Conservation (phyloP, 805 yeast genomes). For the Metschnikowia koreensis region DNA sequence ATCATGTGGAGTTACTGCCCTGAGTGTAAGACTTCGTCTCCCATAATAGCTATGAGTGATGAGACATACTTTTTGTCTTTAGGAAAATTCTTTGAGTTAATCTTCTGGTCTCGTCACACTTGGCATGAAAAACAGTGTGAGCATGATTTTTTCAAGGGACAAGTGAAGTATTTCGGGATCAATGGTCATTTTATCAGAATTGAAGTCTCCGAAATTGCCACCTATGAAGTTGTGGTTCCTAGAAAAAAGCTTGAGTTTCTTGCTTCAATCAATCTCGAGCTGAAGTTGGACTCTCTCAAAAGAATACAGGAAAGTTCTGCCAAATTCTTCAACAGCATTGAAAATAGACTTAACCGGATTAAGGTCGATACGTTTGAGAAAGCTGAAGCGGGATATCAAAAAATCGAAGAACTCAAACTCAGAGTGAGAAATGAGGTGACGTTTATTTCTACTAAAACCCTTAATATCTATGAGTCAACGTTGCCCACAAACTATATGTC, state of each 20-base stretch:
- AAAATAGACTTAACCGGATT: conserved; percentile 69
- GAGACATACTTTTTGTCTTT: conserved; percentile 87
- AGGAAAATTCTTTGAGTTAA: conserved; percentile 86
- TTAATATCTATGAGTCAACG: conserved; percentile 52
- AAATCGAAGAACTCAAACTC: conserved; percentile 56
- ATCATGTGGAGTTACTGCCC: conserved; percentile 92
- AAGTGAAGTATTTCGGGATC: conserved; percentile 79
- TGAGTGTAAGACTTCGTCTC: conserved; percentile 69
- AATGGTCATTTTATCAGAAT: conserved; percentile 75
- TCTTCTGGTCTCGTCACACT: conserved; percentile 61
- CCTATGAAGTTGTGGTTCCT: conserved; percentile 80
- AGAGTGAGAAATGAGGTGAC: conserved; percentile 52
- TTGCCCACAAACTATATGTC: conserved; percentile 65
- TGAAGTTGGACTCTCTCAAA: conserved; percentile 63
- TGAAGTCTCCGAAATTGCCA: conserved; percentile 72
- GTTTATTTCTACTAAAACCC: conserved; percentile 44
- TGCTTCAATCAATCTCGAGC: conserved; percentile 62
- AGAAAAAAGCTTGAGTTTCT: conserved; percentile 67
- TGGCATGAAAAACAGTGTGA: conserved; percentile 51
- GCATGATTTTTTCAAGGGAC: conserved; percentile 81
- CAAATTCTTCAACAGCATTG: conserved; percentile 70
- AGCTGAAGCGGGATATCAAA: conserved; percentile 61
- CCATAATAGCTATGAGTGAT: conserved; percentile 78
- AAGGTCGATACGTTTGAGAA: conserved; percentile 70
- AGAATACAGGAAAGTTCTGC: conserved; percentile 52